Conservation (phyloP, 169 alveolate genomes). For the Cryptosporidium bovis region DNA sequence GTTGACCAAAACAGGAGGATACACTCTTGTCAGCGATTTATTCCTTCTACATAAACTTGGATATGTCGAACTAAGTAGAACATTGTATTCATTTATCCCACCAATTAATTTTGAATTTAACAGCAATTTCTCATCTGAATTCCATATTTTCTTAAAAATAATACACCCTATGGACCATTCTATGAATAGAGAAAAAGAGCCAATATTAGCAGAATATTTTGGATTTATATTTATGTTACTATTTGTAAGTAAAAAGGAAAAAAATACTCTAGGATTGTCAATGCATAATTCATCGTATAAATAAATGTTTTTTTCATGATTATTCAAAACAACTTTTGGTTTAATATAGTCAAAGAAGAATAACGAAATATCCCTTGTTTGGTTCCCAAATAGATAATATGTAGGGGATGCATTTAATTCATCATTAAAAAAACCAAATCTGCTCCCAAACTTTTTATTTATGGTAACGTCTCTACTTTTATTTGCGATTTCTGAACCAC, state of each 20-base stretch:
- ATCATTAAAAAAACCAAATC: not conserved
- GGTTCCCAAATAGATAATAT: not conserved
- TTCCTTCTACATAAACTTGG: conserved; percentile 24
- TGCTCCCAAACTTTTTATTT: not conserved
- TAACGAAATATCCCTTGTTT: conserved; percentile 25
- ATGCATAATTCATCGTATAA: conserved; percentile 4
- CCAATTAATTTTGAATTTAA: conserved; percentile 35
- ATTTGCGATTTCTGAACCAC: not conserved
- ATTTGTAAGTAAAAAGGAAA: conserved; percentile 56
- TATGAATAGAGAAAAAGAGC: conserved; percentile 44
- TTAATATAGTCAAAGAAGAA: conserved; percentile 46
- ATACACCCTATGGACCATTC: conserved; percentile 69
- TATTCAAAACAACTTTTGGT: not conserved
- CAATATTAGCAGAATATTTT: conserved; percentile 46
- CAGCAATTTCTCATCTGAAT: conserved; percentile 32
- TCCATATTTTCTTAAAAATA: conserved; percentile 49
- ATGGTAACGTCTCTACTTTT: not conserved
- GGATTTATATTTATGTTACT: conserved; percentile 44
- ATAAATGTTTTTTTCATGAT: not conserved
- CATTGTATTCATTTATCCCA: conserved; percentile 23
- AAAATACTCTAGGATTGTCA: conserved; percentile 67
- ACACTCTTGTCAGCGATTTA: conserved; percentile 11
- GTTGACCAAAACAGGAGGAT: not conserved
- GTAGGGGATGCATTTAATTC: not conserved
- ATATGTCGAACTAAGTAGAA: conserved; percentile 10